Evolutionary conservation across 2,329 filamentous ascomycete genomes (phyloP), one percentile per base, ranked within the genome.

Genomic region (Stromatinia cepivora): DNA sequence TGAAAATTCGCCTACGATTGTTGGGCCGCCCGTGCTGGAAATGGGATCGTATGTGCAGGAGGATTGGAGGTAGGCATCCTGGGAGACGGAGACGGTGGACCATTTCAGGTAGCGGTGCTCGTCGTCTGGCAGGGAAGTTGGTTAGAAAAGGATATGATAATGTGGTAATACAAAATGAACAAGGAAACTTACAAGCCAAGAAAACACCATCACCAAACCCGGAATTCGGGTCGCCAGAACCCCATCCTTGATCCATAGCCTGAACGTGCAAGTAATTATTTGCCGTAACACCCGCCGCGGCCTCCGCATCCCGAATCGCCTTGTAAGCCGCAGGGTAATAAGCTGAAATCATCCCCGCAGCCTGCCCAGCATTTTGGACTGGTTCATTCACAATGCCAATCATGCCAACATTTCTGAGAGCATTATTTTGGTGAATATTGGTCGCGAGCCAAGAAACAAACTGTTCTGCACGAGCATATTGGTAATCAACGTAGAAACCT

Each of bases 311-410:
- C 52, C 85, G 84, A 72, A 89, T 86, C 9, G 79, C 78, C 78
- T 80, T 66, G n/a, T 80, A 80, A 3, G 84, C 85, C 17, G 79
- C 80, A 5, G 81, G 82, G 73, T 87, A 87, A 77, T 81, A 87
- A 13, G 74, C 77, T 22, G 78, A 76, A 13, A 79, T 75, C 76
- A 85, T 78, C 1, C 76, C 76, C 5, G 77, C 76, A 2, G 78
- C 78, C 8, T 73, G 74, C 15, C 77, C 73, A 15, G 52, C 34
- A 56, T 50, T 25, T 22, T 58, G 67, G 17, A 83, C 76, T 4
- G 87, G 86, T 75, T 89, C 87, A 73, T 88, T 89, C 67, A 88
- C 79, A 17, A 88, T 77, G 75, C 86, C 82, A 50, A 89, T 76
- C 83, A 87, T 88, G 69, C 86, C 86, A 36, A 88, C 86, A 57